Evolutionary conservation across 345 rosid species (phyloP).

Genomic region (Erysimum cheiranthoides): DNA sequence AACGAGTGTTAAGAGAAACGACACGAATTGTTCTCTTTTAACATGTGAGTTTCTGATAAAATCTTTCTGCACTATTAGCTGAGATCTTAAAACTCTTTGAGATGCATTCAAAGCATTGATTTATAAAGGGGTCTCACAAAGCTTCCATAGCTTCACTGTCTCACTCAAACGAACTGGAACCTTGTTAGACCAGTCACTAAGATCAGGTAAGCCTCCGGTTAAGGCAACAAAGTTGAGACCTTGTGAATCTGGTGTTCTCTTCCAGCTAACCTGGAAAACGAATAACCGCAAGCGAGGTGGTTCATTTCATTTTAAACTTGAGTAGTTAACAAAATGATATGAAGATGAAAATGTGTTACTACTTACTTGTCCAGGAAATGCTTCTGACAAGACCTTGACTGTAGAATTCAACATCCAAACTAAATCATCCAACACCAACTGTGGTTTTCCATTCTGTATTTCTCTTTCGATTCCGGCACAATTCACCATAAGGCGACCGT

Average conservation of each 20-base stretch:
- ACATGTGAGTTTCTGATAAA: background rate
- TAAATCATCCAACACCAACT: conserved; percentile 41
- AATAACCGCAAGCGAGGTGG: background rate
- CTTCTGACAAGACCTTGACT: conserved; percentile 62
- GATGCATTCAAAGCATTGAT: background rate
- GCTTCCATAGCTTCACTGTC: conserved; percentile 68
- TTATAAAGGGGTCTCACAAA: conserved; percentile 38
- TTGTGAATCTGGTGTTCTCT: conserved; percentile 55
- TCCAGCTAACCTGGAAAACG: conserved; percentile 78
- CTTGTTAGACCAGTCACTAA: conserved; percentile 60
- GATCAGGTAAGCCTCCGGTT: conserved; percentile 74
- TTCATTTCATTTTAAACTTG: background rate
- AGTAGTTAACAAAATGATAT: background rate
- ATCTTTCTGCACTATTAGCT: background rate
- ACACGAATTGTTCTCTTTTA: background rate
- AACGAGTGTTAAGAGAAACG: background rate
- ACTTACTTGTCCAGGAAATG: conserved; percentile 75
- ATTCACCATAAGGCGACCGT: conserved; percentile 83
- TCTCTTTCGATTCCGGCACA: conserved; percentile 67
- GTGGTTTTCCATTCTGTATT: conserved; percentile 33
- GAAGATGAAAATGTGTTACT: conserved; percentile 24
- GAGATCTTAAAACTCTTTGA: background rate
- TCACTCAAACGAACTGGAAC: conserved; percentile 63
- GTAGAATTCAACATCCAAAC: conserved; percentile 63
- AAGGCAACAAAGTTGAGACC: conserved; percentile 70